phyloP scores from a whole-genome alignment of 108 stramenopile species.

The Schizochytrium sp. region DNA sequence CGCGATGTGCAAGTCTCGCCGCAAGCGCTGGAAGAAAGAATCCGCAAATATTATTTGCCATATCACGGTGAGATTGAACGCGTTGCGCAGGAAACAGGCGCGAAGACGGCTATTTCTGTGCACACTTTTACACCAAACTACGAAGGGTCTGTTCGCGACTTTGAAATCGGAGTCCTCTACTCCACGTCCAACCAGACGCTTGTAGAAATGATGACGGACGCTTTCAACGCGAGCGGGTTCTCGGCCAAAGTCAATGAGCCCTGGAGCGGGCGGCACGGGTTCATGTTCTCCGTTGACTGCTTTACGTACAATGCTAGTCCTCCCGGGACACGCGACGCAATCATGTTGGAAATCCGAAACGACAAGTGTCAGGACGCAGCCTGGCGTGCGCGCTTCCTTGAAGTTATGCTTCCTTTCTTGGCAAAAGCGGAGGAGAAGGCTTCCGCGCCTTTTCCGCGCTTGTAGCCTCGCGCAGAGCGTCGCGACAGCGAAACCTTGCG shows the following conservation, averaged over 20 bases:
- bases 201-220: neutral
- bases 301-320: neutral
- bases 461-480: neutral
- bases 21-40: neutral
- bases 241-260: conserved; percentile 2
- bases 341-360: neutral
- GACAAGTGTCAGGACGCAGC: neutral
- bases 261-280: neutral
- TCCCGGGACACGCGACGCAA: neutral
- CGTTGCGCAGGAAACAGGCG: neutral
- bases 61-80: neutral
- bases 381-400: neutral
- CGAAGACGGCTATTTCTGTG: neutral
- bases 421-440: too few relatives aligned
- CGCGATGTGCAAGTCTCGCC: neutral
- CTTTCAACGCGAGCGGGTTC: neutral
- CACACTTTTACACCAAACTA: neutral
- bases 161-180: neutral
- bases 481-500: neutral
- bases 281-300: conserved; percentile 5
- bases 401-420: neutral
- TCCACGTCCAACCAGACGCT: neutral
- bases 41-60: neutral
- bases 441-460: neutral
- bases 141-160: neutral